Base-by-base conservation (phyloP, 352 stramenopile genomes). In the Hyaloperonospora arabidopsidis region DNA sequence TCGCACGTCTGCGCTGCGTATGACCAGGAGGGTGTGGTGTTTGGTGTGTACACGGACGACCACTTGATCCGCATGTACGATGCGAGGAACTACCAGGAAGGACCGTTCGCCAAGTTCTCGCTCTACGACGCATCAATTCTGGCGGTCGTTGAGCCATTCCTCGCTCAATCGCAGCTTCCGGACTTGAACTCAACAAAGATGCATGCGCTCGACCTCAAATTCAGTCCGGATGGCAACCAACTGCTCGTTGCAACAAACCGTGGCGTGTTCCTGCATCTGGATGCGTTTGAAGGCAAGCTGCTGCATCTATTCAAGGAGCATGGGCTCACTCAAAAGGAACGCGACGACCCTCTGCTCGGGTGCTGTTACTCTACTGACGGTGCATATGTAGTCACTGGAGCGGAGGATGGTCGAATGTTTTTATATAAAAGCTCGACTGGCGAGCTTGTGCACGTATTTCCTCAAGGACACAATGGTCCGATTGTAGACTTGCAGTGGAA, bases 51-150 rank as follows among this genome's bases (percentile, higher is more conserved):
- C 68, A 87, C 78, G 29, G 81, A 89, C 49, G 84, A 94, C 59
- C 69, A 86, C 55, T 68, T 94, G 49, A 83, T 94, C 45, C 84
- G 84, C 46, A 91, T 94, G 82, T 94, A 94, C 59, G 84, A 94
- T 57, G 84, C 84, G 22, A 79, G 84, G 41, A 92, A 92, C 61
- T 92, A 87, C 61, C 79, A 89, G 57, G 84, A 92, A 60, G 84
- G 84, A 5, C 84, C 84, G 13, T 94, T 94, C 49, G 84, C 79
- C 64, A 94, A 92, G 64, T 94, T 94, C 45, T 87, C 78, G 48
- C 73, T 94, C 1, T 86, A 92, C 52, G 81, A 92, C 59, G 57
- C 75, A 17, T 87, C 70, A 45, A 74, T 94, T 51, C 22, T 87
- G 34, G 58, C 53, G 23, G 74, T 67, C 5, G 38, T 94, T 17